These are phyloP conservation scores for Fistulinella prunicolor DNA, from an alignment of 768 basidiomycete species.

Conservation along the genomic window DNA sequence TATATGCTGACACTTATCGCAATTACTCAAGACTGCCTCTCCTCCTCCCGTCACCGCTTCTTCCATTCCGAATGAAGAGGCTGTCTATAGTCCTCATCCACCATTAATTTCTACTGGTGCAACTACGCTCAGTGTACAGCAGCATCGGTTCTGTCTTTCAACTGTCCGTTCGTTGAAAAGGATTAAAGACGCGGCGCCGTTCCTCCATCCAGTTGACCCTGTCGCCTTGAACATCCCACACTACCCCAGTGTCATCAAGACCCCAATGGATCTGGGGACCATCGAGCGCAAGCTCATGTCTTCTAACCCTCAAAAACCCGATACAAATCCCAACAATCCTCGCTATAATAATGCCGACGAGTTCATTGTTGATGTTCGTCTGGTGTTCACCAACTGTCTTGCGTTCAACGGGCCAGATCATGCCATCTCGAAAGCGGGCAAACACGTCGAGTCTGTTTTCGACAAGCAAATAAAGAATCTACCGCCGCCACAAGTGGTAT, in stretches of 20 bases:
- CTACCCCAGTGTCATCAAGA: conserved; percentile 81
- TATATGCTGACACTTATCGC: conserved; percentile 50
- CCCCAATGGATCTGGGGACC: conserved; percentile 92
- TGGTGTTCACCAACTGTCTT: conserved; percentile 84
- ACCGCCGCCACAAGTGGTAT: conserved; percentile 74
- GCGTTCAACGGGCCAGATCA: conserved; percentile 96
- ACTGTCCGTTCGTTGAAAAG: conserved; percentile 83
- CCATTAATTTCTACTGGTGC: conserved; percentile 7
- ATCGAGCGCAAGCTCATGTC: conserved; percentile 83
- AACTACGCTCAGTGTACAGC: conserved; percentile 56
- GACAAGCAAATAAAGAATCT: conserved; percentile 86
- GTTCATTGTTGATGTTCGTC: conserved; percentile 80
- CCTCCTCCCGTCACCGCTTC: conserved; percentile 62
- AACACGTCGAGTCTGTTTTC: conserved; percentile 77
- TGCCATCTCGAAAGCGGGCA: conserved; percentile 72
- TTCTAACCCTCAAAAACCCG: conserved; percentile 78
- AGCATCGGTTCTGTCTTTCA: conserved; percentile 77
- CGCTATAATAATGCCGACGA: conserved; percentile 76
- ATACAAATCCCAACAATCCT: conserved; percentile 65
- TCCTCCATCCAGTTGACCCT: conserved; percentile 85
- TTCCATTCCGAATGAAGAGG: conserved; percentile 31
- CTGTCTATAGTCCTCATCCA: conserved; percentile 14
- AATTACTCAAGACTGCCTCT: conserved; percentile 59
- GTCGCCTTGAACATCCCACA: conserved; percentile 83
- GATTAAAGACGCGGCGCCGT: conserved; percentile 77